Base-by-base conservation (phyloP, 495 filamentous ascomycete species). In the Schizothecium vesticola region DNA sequence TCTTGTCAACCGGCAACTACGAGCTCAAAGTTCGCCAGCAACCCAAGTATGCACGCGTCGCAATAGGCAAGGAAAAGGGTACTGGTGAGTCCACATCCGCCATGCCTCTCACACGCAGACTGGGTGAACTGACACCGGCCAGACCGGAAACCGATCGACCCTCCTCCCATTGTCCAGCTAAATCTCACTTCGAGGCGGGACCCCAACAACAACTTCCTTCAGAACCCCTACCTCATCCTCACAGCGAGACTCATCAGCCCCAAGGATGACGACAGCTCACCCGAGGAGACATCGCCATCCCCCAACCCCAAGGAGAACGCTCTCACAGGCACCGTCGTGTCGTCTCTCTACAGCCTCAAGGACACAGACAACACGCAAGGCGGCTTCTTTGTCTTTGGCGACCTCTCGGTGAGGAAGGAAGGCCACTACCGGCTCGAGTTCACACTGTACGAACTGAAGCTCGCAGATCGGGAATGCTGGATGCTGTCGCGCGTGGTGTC, bases 311-410 rank as follows among this genome's bases (percentile, higher is more conserved):
- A 97, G 59, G 88, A 89, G 62, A 82, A 81, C 68, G 75, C 80
- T 60, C 73, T 84, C 70, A 76, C 78, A 26, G 95, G 95, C 24
- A 92, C 91, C 23, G 80, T 94, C 64, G 92, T 94, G 28, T 98
- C 95, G 22, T 99, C 95, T 25, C 85, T 97, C 63, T 94, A 99
- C 80, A 87, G 92, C 62, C 80, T 98, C 69, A 98, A 98, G 78
- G 93, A 98, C 76, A 87, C 90, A 16, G 88, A 94, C 75, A 97
- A 99, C 78, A 87, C 73, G 86, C 94, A 97, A 84, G 94, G 93
- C 13, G 93, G 91, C 2, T 99, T 96, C 81, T 98, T 99, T 69
- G 91, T 98, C n/a, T 98, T 97, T 79, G 91, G 91, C 7, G 95
- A 99, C 77, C 80, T 99, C 21, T 97, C 94, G 0, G 87, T 96